Percentiles rank a stretch among this genome's conserved stretches.
phyloP scores from a whole-genome alignment of 2,329 filamentous ascomycete species.

The Trichoderma koningii region DNA sequence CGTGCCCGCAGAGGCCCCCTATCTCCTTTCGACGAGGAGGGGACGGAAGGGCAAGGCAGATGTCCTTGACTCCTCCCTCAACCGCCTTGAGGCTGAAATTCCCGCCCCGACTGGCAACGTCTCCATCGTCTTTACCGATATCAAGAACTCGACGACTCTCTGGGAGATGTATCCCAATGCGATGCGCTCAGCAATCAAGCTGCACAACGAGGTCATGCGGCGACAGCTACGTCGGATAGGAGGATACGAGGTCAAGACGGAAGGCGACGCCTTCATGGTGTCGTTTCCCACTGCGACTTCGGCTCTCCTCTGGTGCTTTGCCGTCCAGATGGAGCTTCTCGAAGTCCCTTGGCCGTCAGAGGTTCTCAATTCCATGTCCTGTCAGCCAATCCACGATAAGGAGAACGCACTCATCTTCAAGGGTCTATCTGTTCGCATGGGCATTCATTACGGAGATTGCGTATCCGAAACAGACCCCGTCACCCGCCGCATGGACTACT shows the following conservation, averaged over 20 bases:
- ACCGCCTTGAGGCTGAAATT: conserved; percentile 85
- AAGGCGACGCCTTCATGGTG: conserved; percentile 99
- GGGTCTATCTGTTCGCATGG: conserved; percentile 94
- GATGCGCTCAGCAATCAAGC: conserved; percentile 95
- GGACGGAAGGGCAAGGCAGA: conserved; percentile 64
- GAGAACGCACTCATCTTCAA: conserved; percentile 90
- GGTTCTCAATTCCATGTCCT: conserved; percentile 82
- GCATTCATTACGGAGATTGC: conserved; percentile 91
- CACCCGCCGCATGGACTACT: conserved; percentile 98
- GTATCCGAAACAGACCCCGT: conserved; percentile 96
- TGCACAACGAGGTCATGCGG: conserved; percentile 97
- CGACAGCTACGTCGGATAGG: conserved; percentile 90
- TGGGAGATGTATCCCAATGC: conserved; percentile 96
- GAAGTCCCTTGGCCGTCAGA: conserved; percentile 93
- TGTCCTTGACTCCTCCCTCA: conserved; percentile 82
- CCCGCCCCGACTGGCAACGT: conserved; percentile 88
- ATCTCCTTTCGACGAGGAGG: conserved; percentile 61
- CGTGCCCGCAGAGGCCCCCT: conserved; percentile 68
- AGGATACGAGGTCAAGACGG: conserved; percentile 98
- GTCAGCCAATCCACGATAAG: conserved; percentile 78
- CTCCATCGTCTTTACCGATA: conserved; percentile 95
- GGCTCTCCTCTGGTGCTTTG: conserved; percentile 93
- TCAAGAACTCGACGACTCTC: conserved; percentile 94
- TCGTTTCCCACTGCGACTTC: conserved; percentile 96
- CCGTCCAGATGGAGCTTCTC: conserved; percentile 83